phyloP scores from a whole-genome alignment of 1,139 yeast species.

The Diutina mesorugosa region DNA sequence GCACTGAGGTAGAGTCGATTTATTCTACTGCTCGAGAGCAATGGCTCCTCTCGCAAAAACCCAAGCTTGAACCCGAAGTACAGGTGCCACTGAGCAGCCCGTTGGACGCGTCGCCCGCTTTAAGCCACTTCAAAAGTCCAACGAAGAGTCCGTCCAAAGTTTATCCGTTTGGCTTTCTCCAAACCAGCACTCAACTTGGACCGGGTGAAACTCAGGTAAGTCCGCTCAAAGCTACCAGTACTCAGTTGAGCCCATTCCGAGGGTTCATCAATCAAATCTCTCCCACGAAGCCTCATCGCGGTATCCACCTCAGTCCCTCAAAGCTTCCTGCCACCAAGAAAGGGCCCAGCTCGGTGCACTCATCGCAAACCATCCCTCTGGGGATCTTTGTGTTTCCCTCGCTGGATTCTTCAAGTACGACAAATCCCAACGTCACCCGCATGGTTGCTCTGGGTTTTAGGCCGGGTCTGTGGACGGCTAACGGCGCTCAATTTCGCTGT shows the following conservation, averaged over 20 bases:
- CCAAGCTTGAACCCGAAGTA: neutral
- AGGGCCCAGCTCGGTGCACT: neutral
- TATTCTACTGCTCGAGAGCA: neutral
- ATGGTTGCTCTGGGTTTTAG: neutral
- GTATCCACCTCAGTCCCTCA: neutral
- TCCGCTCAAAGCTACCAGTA: neutral
- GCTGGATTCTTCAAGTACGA: neutral
- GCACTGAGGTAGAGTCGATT: neutral
- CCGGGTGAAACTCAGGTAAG: neutral
- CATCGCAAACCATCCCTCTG: neutral
- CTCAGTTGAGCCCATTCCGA: neutral
- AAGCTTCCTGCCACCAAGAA: neutral
- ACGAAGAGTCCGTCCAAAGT: neutral
- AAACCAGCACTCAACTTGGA: neutral
- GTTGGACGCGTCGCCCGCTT: neutral
- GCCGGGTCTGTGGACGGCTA: neutral
- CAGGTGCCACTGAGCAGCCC: conserved; percentile 1
- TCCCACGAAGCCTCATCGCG: neutral
- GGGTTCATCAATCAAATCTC: neutral
- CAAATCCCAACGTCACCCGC: neutral
- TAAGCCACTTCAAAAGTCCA: neutral
- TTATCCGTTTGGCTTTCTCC: neutral
- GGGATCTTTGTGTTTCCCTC: neutral
- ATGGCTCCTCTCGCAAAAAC: neutral
- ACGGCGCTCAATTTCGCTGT: neutral